Percentiles rank a stretch among this genome's conserved stretches.
phyloP scores from a whole-genome alignment of 805 yeast species.

The Dipodascopsis uninucleata region DNA sequence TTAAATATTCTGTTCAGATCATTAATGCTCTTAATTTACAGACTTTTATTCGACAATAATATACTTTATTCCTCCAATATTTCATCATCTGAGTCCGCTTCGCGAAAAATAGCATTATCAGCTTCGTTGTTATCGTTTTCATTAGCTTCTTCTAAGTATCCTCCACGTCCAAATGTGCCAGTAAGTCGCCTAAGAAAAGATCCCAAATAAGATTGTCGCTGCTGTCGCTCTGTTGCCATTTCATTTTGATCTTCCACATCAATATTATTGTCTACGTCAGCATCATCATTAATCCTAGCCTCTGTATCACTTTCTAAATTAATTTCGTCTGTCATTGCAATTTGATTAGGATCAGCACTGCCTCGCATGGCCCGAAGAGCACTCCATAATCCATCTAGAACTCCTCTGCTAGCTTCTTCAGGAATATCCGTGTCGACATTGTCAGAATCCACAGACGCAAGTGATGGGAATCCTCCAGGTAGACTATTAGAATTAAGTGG shows the following conservation, averaged over 20 bases:
- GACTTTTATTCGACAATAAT: too few relatives aligned
- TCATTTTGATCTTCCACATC: constrained; percentile 1
- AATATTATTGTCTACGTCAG: not conserved
- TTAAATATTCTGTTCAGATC: too few relatives aligned
- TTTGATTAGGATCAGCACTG: not conserved
- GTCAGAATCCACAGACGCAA: constrained; percentile 2
- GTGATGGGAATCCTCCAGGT: too few relatives aligned
- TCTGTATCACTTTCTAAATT: constrained; percentile 2
- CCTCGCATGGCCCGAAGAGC: constrained; percentile 16
- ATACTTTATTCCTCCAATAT: too few relatives aligned
- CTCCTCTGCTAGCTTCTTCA: constrained; percentile 5
- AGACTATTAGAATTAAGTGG: too few relatives aligned
- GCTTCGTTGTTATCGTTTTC: not conserved
- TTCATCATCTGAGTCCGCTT: too few relatives aligned
- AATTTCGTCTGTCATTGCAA: constrained; percentile 2
- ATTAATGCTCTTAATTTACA: too few relatives aligned
- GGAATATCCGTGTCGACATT: constrained; percentile 1
- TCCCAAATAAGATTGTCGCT: not conserved
- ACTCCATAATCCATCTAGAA: constrained; percentile 16
- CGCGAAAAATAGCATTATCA: too few relatives aligned
- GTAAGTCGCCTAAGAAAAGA: not conserved
- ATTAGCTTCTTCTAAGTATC: not conserved
- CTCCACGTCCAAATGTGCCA: not conserved
- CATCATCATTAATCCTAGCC: constrained; percentile 3
- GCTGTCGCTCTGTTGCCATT: not conserved